Base-by-base conservation (phyloP, 2,329 filamentous ascomycete genomes). In the Trichophyton benhamiae region DNA sequence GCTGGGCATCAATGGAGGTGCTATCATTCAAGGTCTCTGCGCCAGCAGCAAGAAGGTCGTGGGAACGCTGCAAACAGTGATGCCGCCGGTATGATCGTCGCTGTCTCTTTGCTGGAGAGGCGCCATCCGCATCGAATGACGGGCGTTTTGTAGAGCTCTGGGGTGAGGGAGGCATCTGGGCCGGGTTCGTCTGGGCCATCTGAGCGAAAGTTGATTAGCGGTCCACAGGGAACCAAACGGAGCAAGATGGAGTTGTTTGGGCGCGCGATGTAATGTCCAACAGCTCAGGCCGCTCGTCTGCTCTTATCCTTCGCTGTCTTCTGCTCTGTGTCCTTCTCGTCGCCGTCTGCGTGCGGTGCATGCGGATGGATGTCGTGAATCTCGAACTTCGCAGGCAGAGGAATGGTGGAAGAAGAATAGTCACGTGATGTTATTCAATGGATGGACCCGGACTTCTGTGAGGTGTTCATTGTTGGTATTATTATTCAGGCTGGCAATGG, bases 1-100 rank as follows among this genome's bases (percentile, higher is more conserved):
- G 73, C 66, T 85, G 76, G 15, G 77, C 74, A 66, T 83, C 78
- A 61, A 82, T 76, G 61, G 80, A 78, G 58, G 76, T 72, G 48
- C 80, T 79, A 72, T 82, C 78, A 65, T 80, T 72, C 46, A 77
- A 59, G 7, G 57, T 67, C n/a, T 73, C 73, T 33, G 75, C 72
- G 63, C 78, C 76, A 6, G 68, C 65, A 25, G 72, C 63, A 30
- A 65, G 64, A 53, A 69, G 64, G 48, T 68, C 63, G 41, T 74
- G 64, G 3, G 73, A 74, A 33, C 69, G 68, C 46, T 69, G 71
- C 46, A 79, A 66, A 30, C 71, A 69, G 68, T 79, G 77, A 41
- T 76, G 72, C 58, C 74, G 76, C 62, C 75, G 73, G 62, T 77
- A 78, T 7, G 69, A 66, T 25, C 72, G 69, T 63, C 73, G 75